Conservation (phyloP, 192 early-diverging fungal species). For the Gigaspora rosea region DNA sequence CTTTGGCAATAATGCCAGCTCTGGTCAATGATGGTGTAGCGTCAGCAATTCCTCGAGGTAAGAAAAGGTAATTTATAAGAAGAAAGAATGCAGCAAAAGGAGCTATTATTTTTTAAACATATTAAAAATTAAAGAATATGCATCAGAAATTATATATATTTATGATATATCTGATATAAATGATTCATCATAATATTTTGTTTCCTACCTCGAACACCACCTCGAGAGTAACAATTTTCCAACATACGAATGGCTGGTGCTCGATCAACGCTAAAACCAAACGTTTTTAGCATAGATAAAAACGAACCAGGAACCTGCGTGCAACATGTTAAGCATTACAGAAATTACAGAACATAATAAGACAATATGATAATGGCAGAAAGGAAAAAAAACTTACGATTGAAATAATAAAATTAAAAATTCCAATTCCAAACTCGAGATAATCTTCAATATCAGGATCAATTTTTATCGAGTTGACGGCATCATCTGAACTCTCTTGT, state of each 20-base stretch:
- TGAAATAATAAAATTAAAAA: constrained; percentile 45
- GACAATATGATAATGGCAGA: too few relatives aligned
- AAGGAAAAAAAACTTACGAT: constrained; percentile 30
- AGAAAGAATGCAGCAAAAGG: constrained; percentile 43
- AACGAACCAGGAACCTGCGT: constrained; percentile 16
- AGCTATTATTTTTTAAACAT: constrained; percentile 16
- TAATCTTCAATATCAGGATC: constrained; percentile 44
- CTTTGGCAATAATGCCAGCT: constrained; percentile 39
- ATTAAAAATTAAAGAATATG: background rate
- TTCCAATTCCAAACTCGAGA: constrained; percentile 43
- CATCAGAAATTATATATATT: background rate
- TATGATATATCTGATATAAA: background rate
- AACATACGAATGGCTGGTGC: constrained; percentile 19
- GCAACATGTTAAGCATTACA: too few relatives aligned
- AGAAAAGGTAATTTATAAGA: constrained; percentile 43
- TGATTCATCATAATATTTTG: background rate
- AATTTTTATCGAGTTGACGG: constrained; percentile 35
- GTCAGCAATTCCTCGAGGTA: constrained; percentile 42
- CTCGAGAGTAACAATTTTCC: constrained; percentile 9
- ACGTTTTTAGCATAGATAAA: constrained; percentile 4
- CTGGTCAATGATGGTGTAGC: constrained; percentile 35
- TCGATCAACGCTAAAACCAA: constrained; percentile 24
- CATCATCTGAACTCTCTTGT: constrained; percentile 24
- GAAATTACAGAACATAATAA: too few relatives aligned
- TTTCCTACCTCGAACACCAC: constrained; percentile 5